phyloP scores from a whole-genome alignment of 2,329 filamentous ascomycete species.

The Lasiodiplodia hormozganensis region DNA sequence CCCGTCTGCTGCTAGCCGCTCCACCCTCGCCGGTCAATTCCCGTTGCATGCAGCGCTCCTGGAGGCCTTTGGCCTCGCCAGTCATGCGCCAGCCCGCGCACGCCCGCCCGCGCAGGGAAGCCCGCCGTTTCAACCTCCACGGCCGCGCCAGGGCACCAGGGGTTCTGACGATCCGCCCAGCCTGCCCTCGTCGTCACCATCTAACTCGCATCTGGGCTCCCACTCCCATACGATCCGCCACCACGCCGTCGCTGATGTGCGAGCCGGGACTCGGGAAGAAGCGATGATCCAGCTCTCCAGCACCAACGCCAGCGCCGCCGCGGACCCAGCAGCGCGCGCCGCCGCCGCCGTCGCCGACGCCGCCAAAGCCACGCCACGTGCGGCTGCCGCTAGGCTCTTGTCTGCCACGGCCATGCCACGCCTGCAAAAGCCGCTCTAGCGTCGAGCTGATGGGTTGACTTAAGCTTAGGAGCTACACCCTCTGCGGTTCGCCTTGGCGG shows the following conservation, averaged over 20 bases:
- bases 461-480: slow-evolving; percentile 22
- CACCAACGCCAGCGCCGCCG: neutral
- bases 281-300: slow-evolving; percentile 10
- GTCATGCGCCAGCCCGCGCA: slow-evolving; percentile 18
- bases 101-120: slow-evolving; percentile 20
- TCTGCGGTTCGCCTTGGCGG: slow-evolving; percentile 12
- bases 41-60: slow-evolving; percentile 23
- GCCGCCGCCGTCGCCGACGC: neutral
- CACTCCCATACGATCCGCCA: slow-evolving; percentile 25
- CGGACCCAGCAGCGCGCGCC: neutral
- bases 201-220: slow-evolving; percentile 19
- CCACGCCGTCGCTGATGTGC: slow-evolving; percentile 11
- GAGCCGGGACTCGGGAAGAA: slow-evolving; percentile 23
- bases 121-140: slow-evolving; percentile 18
- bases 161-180: slow-evolving; percentile 18
- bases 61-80: slow-evolving; percentile 17
- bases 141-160: slow-evolving; percentile 4
- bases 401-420: neutral
- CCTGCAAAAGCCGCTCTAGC: neutral
- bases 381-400: neutral
- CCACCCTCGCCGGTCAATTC: slow-evolving; percentile 22
- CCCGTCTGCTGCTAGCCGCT: slow-evolving; percentile 21
- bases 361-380: slow-evolving; percentile 4
- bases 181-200: slow-evolving; percentile 14
- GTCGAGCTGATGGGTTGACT: slow-evolving; percentile 17